Evolutionary conservation across 306 rosid species (phyloP).

Genomic region (Quercus engelmannii): DNA sequence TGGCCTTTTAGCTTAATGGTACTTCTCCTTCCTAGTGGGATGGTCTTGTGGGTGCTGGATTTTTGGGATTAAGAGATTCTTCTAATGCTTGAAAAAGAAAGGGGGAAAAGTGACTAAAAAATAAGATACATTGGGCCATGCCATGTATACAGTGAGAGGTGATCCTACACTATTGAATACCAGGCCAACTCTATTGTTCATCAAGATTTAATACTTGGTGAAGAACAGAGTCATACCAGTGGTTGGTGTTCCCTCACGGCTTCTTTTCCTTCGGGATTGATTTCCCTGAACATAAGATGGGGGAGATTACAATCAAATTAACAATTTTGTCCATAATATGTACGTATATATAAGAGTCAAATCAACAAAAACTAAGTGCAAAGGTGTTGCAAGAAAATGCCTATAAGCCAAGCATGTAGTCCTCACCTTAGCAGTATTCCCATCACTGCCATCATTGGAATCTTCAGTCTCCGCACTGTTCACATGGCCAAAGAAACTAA

Average conservation of each 20-base stretch:
- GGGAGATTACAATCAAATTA: constrained; percentile 23
- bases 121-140: not conserved
- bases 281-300: constrained; percentile 55
- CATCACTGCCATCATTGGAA: constrained; percentile 84
- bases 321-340: constrained; percentile 12
- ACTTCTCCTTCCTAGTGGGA: not conserved
- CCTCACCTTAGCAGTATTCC: constrained; percentile 74
- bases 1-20: not conserved
- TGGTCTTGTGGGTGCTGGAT: not conserved
- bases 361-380: constrained; percentile 5
- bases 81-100: not conserved
- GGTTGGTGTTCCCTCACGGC: constrained; percentile 73
- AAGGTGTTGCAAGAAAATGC: constrained; percentile 7
- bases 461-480: constrained; percentile 74
- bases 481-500: constrained; percentile 21
- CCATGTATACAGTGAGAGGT: constrained; percentile 4
- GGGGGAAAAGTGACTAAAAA: not conserved
- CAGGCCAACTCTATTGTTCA: constrained; percentile 20
- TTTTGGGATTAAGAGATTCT: not conserved
- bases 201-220: not conserved
- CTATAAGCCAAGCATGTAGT: constrained; percentile 8
- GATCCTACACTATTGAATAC: constrained; percentile 12
- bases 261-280: constrained; percentile 72
- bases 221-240: constrained; percentile 52
- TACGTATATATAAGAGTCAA: constrained; percentile 11